Base-by-base conservation (phyloP, 352 stramenopile species). In the Phytophthora citricola region DNA sequence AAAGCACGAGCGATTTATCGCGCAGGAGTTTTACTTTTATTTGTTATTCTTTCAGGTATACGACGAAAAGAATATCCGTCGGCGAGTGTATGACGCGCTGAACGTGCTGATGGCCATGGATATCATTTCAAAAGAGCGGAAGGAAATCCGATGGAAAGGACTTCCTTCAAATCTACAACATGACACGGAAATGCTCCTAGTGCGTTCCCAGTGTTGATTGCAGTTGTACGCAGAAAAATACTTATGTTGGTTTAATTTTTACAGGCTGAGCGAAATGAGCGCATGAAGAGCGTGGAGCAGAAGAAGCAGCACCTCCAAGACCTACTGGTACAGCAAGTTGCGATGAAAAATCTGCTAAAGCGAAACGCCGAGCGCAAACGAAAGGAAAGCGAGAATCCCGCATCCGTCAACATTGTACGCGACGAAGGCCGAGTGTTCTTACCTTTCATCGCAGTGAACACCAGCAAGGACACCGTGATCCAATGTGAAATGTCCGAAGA, bases 81-180 rank as follows among this genome's bases (percentile, higher is more conserved):
- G 97, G 17, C 90, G 97, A 50, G 96, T 99, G 6, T 99, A 99
- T 60, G 97, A 99, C 64, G 96, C 96, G 29, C 75, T 99, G 12
- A 99, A 99, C 70, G 97, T 99, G 14, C 76, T 99, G 24, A 98
- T 98, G 93, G 97, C 97, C 11, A 98, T 99, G 93, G 96, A 99
- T 47, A 99, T 99, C 52, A 99, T 99, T 54, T 94, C 86, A 27
- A 99, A 99, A 75, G 95, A 99, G 58, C 96, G 97, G 22, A 98
- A 98, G 63, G 87, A 97, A 55, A 98, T 94, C 64, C 78, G 79
- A 38, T 97, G 85, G 87, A 94, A 86, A 69, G 90, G 83, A 5
- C 75, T 95, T 34, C 85, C 84, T 15, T 88, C 81, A 36, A 94
- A 90, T 73, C 61, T 91, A 26, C 79, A 95, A 52, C 83, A 97